These are phyloP conservation scores for Ophiostoma triangulosporum DNA, from an alignment of 2,329 filamentous ascomycete species.

Conservation along the genomic window DNA sequence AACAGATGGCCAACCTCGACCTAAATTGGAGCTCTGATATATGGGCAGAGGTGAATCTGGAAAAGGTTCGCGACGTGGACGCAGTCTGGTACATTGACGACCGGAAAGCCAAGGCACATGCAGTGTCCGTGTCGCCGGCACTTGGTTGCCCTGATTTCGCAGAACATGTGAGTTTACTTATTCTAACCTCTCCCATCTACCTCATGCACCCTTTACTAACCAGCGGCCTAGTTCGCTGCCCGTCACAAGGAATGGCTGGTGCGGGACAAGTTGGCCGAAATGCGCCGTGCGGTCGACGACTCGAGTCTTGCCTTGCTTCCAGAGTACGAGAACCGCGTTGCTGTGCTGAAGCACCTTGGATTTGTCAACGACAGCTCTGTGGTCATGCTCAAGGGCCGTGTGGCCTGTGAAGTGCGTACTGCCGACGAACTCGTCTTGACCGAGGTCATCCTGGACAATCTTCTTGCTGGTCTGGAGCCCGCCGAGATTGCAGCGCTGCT, in stretches of 20 bases:
- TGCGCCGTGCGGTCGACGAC: conserved; percentile 83
- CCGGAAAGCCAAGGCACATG: conserved; percentile 46
- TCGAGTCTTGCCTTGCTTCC: conserved; percentile 92
- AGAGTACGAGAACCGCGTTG: conserved; percentile 90
- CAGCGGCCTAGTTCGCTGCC: conserved; percentile 44
- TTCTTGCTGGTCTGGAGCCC: conserved; percentile 86
- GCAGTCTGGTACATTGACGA: conserved; percentile 68
- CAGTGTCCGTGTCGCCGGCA: conserved; percentile 51
- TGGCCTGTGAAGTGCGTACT: conserved; percentile 95
- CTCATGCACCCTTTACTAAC: neutral
- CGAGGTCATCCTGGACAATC: conserved; percentile 91
- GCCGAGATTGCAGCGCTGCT: conserved; percentile 92
- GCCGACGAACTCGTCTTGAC: conserved; percentile 93
- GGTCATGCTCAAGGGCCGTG: conserved; percentile 94
- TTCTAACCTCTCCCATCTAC: neutral
- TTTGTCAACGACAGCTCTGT: conserved; percentile 82
- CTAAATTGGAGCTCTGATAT: conserved; percentile 57
- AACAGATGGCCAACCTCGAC: conserved; percentile 55
- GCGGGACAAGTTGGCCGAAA: conserved; percentile 77
- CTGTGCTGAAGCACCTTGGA: conserved; percentile 77
- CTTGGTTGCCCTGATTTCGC: conserved; percentile 63
- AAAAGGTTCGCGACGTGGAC: conserved; percentile 67
- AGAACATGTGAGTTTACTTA: conserved; percentile 64
- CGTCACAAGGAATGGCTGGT: conserved; percentile 95
- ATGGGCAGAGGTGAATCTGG: conserved; percentile 78